These are phyloP conservation scores for Crassisporium funariophilum DNA, from an alignment of 768 basidiomycete genomes.

Conservation along the genomic window DNA sequence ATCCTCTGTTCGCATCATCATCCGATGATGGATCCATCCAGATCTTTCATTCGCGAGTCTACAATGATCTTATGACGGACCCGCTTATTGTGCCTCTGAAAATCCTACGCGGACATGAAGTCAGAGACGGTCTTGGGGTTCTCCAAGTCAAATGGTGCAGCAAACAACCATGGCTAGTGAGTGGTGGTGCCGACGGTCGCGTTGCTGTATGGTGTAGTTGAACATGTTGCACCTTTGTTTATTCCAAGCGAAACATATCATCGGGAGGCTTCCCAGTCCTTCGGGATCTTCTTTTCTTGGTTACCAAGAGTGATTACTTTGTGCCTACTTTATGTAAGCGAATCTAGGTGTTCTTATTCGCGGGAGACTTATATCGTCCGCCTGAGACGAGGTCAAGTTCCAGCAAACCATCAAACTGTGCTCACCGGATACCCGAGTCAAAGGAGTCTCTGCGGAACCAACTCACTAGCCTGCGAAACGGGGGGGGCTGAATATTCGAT, in stretches of 20 bases:
- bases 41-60: constrained; percentile 94
- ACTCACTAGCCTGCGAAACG: no score
- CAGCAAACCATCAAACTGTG: no score
- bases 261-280: no score
- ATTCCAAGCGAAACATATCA: no score
- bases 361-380: no score
- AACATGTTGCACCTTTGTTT: constrained; percentile 11
- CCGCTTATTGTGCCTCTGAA: constrained; percentile 97
- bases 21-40: constrained; percentile 98
- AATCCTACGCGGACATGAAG: constrained; percentile 88
- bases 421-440: no score
- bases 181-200: constrained; percentile 90
- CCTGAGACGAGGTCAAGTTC: no score
- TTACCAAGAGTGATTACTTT: no score
- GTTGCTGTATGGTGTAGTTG: constrained; percentile 88
- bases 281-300: no score
- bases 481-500: constrained; percentile 8
- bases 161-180: constrained; percentile 90
- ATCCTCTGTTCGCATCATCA: constrained; percentile 94
- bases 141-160: constrained; percentile 88
- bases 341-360: no score
- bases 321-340: no score
- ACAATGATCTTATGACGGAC: constrained; percentile 94
- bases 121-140: constrained; percentile 88
- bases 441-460: no score